These are phyloP conservation scores for Noccaea caerulescens DNA, from an alignment of 345 rosid species.

Conservation along the genomic window DNA sequence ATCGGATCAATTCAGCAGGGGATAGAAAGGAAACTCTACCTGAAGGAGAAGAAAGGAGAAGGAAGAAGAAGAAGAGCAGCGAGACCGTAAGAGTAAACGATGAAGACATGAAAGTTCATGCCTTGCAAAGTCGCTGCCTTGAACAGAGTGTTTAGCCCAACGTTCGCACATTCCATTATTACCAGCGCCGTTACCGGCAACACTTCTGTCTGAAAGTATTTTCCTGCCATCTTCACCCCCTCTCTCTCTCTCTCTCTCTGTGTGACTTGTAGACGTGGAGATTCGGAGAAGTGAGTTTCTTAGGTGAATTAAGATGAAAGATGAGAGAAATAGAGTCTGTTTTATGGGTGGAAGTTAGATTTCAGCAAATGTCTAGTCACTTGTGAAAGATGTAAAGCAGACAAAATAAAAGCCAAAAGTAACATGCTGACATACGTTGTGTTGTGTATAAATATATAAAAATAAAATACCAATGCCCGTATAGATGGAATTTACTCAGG, in stretches of 20 bases:
- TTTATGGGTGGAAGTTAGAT: slow-evolving; percentile 30
- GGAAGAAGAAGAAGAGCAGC: slow-evolving; percentile 93
- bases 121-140: slow-evolving; percentile 83
- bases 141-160: slow-evolving; percentile 77
- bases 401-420: slow-evolving; percentile 18
- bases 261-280: slow-evolving; percentile 21
- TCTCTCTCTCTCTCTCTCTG: slow-evolving; percentile 31
- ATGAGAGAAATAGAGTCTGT: slow-evolving; percentile 28
- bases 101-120: slow-evolving; percentile 74
- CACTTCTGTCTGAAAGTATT: slow-evolving; percentile 56
- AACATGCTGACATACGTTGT: slow-evolving; percentile 10
- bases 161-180: slow-evolving; percentile 70
- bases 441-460: neutral
- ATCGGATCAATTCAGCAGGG: neutral
- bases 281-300: slow-evolving; percentile 32
- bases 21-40: slow-evolving; percentile 34
- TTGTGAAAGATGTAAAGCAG: slow-evolving; percentile 12
- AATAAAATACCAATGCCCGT: too few relatives aligned
- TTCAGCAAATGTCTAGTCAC: slow-evolving; percentile 24
- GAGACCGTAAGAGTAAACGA: slow-evolving; percentile 75
- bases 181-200: slow-evolving; percentile 74
- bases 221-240: slow-evolving; percentile 48
- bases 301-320: neutral
- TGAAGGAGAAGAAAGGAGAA: slow-evolving; percentile 71
- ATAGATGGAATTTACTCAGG: neutral